Percentiles rank a stretch among this genome's conserved stretches.
These are phyloP conservation scores for Seiridium cupressi DNA, from an alignment of 2,329 filamentous ascomycete genomes.

Conservation along the genomic window DNA sequence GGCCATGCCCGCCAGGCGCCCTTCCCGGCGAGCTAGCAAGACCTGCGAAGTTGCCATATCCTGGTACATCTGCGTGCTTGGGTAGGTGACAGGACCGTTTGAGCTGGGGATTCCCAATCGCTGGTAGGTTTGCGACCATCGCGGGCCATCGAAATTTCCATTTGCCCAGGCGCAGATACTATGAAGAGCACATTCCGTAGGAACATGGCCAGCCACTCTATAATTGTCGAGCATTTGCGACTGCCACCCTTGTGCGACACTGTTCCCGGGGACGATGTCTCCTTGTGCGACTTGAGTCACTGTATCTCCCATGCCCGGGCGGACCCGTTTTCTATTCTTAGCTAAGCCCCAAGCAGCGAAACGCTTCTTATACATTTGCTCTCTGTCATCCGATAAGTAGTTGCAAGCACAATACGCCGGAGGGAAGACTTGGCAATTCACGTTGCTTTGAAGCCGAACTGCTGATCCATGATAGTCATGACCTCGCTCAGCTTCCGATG, in stretches of 20 bases:
- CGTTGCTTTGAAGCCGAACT: slow-evolving; percentile 19
- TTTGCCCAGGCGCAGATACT: background rate
- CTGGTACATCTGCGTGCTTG: slow-evolving; percentile 3
- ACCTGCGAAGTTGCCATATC: background rate
- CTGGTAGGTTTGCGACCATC: background rate
- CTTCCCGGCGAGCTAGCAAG: background rate
- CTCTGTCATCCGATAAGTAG: slow-evolving; percentile 2
- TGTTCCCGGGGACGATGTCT: background rate
- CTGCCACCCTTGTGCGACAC: background rate
- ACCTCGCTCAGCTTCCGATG: slow-evolving; percentile 18
- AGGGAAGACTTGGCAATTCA: slow-evolving; percentile 4
- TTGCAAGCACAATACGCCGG: no score
- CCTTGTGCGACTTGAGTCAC: no score
- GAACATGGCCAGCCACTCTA: background rate
- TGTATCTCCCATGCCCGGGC: background rate
- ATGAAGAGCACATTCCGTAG: background rate
- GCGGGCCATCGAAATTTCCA: background rate
- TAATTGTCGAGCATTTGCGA: background rate
- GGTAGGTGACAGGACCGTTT: background rate
- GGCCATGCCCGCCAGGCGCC: slow-evolving; percentile 1
- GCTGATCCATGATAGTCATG: slow-evolving; percentile 15
- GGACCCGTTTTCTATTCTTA: slow-evolving; percentile 12
- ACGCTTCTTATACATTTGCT: slow-evolving; percentile 24
- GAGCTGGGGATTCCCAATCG: background rate
- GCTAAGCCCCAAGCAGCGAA: slow-evolving; percentile 20